Evolutionary conservation across 2,329 filamentous ascomycete genomes (phyloP), one percentile per base, ranked within the genome.

Genomic region (Bertia moriformis): DNA sequence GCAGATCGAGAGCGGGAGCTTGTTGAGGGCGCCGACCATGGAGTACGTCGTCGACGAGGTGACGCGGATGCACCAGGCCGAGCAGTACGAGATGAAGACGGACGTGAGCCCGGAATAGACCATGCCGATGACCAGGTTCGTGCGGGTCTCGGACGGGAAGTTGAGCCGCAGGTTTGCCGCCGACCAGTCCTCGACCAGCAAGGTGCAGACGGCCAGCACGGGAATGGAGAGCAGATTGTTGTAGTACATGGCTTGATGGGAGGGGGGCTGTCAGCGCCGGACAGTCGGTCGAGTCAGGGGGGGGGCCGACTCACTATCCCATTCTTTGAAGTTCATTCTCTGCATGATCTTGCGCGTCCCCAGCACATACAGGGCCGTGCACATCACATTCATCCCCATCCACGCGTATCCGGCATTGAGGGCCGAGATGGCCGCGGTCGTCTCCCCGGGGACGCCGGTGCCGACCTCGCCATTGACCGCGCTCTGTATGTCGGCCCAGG

Each of bases 61-160:
- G 46, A 94, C 84, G 48, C 91, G 88, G 46, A 98, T 93, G 57
- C 91, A 96, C 91, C 91, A 96, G 27, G 91, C 91, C 14, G 89
- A 95, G 55, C 87, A 93, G 71, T 98, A 98, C n/a, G 89, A 96
- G 60, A 98, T 98, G 65, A 95, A 94, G 53, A 96, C 88, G 38
- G 88, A 84, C 24, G 79, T 88, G 40, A 95, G 69, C 43, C 91
- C 91, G 4, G 91, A 95, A 61, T 96, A 83, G 52, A 96, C 65
- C 84, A 96, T 95, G 53, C 88, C 84, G 43, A 83, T 63, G 48
- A 93, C 72, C 49, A 95, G 77, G 49, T 68, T 73, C 60, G 85
- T 91, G 50, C 88, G 83, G 22, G 76, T 67, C 47, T 82, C 82
- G 14, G 65, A 50, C 2, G 91, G 91, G 66, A 98, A 96, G 69